Percentiles rank a stretch among this genome's conserved stretches.
Evolutionary conservation across 805 yeast species (phyloP).

Genomic region (Metschnikowia chrysomelidarum): DNA sequence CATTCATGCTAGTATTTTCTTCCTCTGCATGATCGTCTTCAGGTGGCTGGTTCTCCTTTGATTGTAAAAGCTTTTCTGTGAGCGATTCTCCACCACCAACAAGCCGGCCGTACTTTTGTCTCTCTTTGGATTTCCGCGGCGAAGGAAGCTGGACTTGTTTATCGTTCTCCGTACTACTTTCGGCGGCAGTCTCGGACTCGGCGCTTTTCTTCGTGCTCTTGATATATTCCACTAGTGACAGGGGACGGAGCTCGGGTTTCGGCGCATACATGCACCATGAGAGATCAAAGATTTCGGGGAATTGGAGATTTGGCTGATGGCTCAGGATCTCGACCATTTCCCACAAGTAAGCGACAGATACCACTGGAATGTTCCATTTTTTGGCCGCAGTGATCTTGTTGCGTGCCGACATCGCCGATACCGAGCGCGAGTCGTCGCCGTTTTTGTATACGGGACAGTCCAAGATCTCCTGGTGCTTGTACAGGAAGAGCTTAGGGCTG

Average conservation of each 20-base stretch:
- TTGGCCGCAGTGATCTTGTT: slow-evolving; percentile 59
- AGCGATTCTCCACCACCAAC: slow-evolving; percentile 31
- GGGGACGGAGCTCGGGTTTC: slow-evolving; percentile 23
- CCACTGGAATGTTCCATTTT: slow-evolving; percentile 56
- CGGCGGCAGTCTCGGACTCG: not conserved
- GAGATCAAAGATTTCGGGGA: slow-evolving; percentile 44
- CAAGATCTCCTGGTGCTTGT: slow-evolving; percentile 30
- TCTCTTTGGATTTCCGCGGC: slow-evolving; percentile 47
- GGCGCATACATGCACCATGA: slow-evolving; percentile 61
- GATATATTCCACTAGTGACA: slow-evolving; percentile 20
- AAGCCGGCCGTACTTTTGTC: slow-evolving; percentile 46
- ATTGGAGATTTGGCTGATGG: slow-evolving; percentile 16
- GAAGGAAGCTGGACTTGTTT: slow-evolving; percentile 47
- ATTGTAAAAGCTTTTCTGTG: slow-evolving; percentile 14
- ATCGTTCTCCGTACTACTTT: not conserved
- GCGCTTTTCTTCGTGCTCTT: not conserved
- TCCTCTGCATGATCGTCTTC: slow-evolving; percentile 3
- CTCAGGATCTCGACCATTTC: slow-evolving; percentile 38
- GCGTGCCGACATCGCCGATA: slow-evolving; percentile 43
- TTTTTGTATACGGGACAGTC: slow-evolving; percentile 34
- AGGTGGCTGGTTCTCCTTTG: slow-evolving; percentile 8
- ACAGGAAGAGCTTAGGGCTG: slow-evolving; percentile 43
- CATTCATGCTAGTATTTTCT: slow-evolving; percentile 9
- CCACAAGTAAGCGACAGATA: slow-evolving; percentile 54
- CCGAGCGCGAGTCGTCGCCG: slow-evolving; percentile 24